Base-by-base conservation (phyloP, 2,329 filamentous ascomycete species). In the Endoconidiophora laricicola region DNA sequence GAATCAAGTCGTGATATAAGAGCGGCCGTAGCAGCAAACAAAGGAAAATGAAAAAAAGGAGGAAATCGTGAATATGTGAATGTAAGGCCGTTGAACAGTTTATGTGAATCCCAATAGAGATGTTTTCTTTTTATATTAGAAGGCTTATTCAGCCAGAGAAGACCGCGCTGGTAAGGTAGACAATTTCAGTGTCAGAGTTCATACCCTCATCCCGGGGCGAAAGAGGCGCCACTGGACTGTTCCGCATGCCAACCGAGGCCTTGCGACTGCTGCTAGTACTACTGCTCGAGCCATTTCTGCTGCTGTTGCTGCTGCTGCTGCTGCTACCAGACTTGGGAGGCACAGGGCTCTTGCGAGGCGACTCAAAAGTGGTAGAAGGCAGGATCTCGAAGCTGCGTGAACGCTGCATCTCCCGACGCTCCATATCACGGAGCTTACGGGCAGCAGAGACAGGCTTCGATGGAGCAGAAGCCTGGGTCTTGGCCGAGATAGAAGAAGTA, bases 301-400 rank as follows among this genome's bases (percentile, higher is more conserved):
- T 33, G 4, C 26, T 29, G 26, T 10, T 29, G 44, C 12, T 26
- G 26, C 26, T 10, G 26, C 12, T 10, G 7, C 26, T 29, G 9
- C 24, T 33, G 5, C 26, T 33, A 10, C 26, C 12, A 26, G 26
- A 7, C 44, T 18, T 49, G 26, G 50, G 50, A 22, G 50, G 45
- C 7, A 45, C 36, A 18, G 50, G 40, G 33, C 45, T 52, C 39
- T 48, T 48, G 20, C 46, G 50, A 7, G 46, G 50, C 18, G 50
- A 26, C 46, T 52, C 46, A 16, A 49, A 52, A 6, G 52, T 58
- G 62, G 24, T 60, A 23, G 66, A 66, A 33, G 62, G 67, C 41
- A 77, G 64, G 44, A 69, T 61, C 54, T 76, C 72, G 44, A 73
- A 69, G 61, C 73, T 78, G 44, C 60, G 66, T 42, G 71, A 65